Evolutionary conservation across 1,284 basidiomycete species (phyloP), one percentile per base, ranked within the genome.

Genomic region (Mycocalia duriaeana): DNA sequence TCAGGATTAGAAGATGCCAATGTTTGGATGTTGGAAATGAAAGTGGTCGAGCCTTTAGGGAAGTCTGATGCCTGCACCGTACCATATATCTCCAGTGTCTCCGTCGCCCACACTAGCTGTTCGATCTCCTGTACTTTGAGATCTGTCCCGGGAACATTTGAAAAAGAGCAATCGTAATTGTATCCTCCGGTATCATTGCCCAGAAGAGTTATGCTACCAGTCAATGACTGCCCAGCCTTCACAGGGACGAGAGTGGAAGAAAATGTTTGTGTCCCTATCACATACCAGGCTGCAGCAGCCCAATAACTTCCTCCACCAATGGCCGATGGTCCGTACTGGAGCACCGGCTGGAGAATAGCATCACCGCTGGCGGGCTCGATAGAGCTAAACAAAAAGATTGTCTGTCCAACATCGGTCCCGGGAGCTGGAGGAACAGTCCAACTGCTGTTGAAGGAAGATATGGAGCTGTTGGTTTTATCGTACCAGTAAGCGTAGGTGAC

Each of bases 401-500:
- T 16, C 19, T 41, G 39, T 16, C 39, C 39, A 14, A 2, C n/a
- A 16, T 41, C n/a, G 11, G 39, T 41, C n/a, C n/a, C 23, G 6
- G 39, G 39, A 11, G 23, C 18, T 22, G 39, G 23, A 41, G 39
- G 39, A 23, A 41, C 39, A 6, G 20, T 23, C 39, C 39, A 41
- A 11, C 8, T 41, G 4, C 20, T 41, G 2, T 9, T 9, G 16
- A 41, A 41, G 2, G 39, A 22, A 8, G n/a, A 22, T 6, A 41
- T 41, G 2, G 39, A 23, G 39, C 39, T 41, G n/a, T 23, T 23
- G n/a, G 23, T 22, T 14, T 41, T 41, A 24, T 41, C 23, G 3
- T 19, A 22, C 50, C 50, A 52, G 24, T 50, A 47, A 18, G 50
- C 47, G 26, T 50, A 54, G 18, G 50, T 48, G 9, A 50, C 50